A percentile compares a stretch with the other conserved stretches of the same genome.
phyloP scores from a whole-genome alignment of 208 protist genomes.

The Acanthamoeba healyi region DNA sequence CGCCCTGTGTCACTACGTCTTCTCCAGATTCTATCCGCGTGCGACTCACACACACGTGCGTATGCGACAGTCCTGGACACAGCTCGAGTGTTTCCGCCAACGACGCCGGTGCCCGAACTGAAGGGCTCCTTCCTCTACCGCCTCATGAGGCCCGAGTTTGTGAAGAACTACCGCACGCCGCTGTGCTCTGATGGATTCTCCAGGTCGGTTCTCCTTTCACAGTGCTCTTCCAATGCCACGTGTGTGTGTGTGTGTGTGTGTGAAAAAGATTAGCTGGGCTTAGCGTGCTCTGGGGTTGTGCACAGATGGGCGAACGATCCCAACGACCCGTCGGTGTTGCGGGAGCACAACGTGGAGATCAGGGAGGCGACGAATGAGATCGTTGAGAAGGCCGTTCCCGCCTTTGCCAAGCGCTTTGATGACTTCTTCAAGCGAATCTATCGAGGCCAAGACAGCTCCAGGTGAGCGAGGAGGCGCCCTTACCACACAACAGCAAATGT shows the following conservation, averaged over 20 bases:
- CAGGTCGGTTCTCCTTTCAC: no score
- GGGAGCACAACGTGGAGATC: neutral
- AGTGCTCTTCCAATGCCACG: no score
- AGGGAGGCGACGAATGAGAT: neutral
- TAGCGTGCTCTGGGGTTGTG: neutral
- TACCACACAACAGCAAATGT: neutral
- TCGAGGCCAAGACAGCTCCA: neutral
- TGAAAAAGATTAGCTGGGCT: no score
- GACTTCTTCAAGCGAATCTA: conserved; percentile 10
- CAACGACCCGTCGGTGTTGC: neutral
- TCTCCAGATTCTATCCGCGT: neutral
- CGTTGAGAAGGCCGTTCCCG: neutral
- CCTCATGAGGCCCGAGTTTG: conserved; percentile 13
- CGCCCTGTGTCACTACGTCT: neutral
- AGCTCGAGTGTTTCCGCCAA: conserved; percentile 28
- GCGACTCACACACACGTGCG: neutral
- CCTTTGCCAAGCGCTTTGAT: neutral
- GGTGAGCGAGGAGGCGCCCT: no score
- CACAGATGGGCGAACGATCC: neutral
- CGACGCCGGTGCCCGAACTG: conserved; percentile 9
- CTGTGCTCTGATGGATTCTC: neutral
- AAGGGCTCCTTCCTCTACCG: conserved; percentile 51
- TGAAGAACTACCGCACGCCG: conserved; percentile 24
- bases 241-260: no score
- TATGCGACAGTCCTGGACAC: conserved; percentile 41